phyloP scores from a whole-genome alignment of 345 rosid genomes.

The Gossypium raimondii region DNA sequence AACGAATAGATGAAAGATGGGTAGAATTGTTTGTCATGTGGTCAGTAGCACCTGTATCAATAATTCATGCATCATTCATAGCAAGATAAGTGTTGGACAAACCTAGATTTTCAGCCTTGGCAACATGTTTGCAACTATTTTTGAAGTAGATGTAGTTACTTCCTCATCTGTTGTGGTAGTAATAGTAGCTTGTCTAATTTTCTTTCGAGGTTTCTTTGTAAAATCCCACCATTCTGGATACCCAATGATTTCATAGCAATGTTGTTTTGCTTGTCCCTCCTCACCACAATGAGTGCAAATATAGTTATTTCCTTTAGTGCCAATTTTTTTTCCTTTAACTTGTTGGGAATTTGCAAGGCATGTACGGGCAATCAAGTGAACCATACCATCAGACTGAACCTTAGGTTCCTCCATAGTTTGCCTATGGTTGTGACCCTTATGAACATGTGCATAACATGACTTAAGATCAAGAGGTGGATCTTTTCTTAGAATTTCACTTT shows the following conservation, averaged over 20 bases:
- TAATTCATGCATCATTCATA: neutral
- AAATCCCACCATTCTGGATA: slow-evolving; percentile 5
- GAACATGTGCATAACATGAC: neutral
- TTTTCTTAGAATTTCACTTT: slow-evolving; percentile 2
- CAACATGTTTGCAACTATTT: neutral
- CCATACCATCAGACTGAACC: neutral
- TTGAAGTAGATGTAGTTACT: too few species aligned
- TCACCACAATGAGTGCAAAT: neutral
- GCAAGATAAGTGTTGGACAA: neutral
- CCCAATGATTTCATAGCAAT: neutral
- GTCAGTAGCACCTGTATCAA: slow-evolving; percentile 1
- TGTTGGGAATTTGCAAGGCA: neutral
- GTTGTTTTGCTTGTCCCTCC: neutral
- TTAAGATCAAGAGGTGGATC: neutral
- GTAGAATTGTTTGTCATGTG: neutral
- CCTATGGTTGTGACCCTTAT: neutral
- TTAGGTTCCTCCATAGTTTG: neutral
- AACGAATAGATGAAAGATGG: neutral
- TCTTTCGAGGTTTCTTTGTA: neutral
- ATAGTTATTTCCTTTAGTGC: neutral
- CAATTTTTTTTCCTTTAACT: neutral
- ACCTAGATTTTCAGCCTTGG: neutral
- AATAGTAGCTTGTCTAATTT: neutral
- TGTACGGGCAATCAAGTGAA: neutral
- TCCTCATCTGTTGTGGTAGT: neutral